These are phyloP conservation scores for Alternaria sp. DNA, from an alignment of 2,329 filamentous ascomycete species.

Conservation along the genomic window DNA sequence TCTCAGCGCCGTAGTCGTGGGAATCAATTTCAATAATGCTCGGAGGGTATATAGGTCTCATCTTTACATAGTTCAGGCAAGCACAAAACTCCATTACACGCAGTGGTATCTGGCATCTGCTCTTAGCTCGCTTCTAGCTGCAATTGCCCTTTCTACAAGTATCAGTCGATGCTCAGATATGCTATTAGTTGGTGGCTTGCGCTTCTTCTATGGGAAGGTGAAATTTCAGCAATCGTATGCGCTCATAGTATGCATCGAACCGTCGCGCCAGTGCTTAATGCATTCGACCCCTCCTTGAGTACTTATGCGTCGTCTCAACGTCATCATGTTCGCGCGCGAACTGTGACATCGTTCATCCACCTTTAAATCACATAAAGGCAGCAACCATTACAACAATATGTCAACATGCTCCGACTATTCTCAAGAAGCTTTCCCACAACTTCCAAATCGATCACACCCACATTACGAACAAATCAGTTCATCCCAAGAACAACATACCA, in stretches of 20 bases:
- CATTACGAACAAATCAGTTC: constrained; percentile 20
- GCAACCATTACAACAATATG: not conserved
- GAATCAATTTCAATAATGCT: not conserved
- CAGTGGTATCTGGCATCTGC: not conserved
- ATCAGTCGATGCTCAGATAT: not conserved
- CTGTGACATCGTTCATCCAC: constrained; percentile 22
- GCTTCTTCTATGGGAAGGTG: not conserved
- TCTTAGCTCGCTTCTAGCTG: not conserved
- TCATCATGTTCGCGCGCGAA: constrained; percentile 42
- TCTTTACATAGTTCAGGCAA: not conserved
- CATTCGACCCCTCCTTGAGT: constrained; percentile 14
- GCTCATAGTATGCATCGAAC: constrained; percentile 10
- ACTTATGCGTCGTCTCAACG: constrained; percentile 37
- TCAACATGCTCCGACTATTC: constrained; percentile 46
- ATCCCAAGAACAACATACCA: constrained; percentile 29
- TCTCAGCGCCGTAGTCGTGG: not conserved
- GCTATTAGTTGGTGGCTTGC: not conserved
- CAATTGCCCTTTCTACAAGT: not conserved
- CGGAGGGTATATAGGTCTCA: not conserved
- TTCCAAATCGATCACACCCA: constrained; percentile 13
- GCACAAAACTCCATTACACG: not conserved
- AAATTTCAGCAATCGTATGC: not conserved
- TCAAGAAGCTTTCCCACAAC: constrained; percentile 25
- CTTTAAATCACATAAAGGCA: constrained; percentile 26
- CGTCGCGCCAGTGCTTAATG: constrained; percentile 7